These are phyloP conservation scores for Entomortierella parvispora DNA, from an alignment of 192 early-diverging fungal genomes.

Conservation along the genomic window DNA sequence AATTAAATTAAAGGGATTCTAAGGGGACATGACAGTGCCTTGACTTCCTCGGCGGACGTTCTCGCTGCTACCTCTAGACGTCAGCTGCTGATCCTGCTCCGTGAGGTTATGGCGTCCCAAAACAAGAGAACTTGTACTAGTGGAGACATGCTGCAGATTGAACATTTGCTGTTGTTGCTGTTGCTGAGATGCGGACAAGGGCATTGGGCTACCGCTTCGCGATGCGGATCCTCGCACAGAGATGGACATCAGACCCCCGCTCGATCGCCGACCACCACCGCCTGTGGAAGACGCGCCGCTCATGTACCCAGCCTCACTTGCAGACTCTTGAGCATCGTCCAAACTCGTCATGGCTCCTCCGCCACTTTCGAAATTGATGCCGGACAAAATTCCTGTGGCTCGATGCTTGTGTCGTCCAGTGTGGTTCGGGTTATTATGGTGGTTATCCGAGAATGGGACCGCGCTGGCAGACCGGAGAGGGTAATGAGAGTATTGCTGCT, in stretches of 20 bases:
- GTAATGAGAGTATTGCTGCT: conserved; percentile 27
- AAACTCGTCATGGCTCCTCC: conserved; percentile 47
- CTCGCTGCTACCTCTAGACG: conserved; percentile 41
- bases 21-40: conserved; percentile 34
- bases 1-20: not conserved
- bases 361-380: conserved; percentile 41
- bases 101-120: conserved; percentile 41
- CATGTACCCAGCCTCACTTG: conserved; percentile 30
- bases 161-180: conserved; percentile 2
- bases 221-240: too few relatives aligned
- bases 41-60: conserved; percentile 32
- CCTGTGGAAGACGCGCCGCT: conserved; percentile 25
- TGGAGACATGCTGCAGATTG: conserved; percentile 26
- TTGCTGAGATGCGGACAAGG: too few relatives aligned
- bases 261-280: not conserved
- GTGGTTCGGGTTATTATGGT: not conserved
- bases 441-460: conserved; percentile 19
- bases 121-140: conserved; percentile 43
- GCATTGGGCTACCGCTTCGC: conserved; percentile 37
- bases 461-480: conserved; percentile 35
- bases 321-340: conserved; percentile 37
- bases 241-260: conserved; percentile 3
- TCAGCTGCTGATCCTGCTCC: conserved; percentile 45
- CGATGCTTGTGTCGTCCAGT: conserved; percentile 26
- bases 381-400: conserved; percentile 28